phyloP scores from a whole-genome alignment of 139 green algal genomes.

The Chlamydomonas schloesseri region DNA sequence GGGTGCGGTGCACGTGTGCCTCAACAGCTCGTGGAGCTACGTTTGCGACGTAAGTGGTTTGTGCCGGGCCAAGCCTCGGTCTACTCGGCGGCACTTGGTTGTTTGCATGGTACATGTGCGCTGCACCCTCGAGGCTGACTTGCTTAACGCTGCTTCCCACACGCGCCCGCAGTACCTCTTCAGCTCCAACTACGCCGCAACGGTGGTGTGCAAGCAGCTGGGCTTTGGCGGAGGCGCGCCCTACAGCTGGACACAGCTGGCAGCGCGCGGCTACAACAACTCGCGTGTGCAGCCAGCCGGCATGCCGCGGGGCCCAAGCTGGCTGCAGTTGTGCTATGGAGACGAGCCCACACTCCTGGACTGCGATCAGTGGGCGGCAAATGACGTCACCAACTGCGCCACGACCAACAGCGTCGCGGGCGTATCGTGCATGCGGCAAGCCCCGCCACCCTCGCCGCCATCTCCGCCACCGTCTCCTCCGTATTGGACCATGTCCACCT shows the following conservation, averaged over 20 bases:
- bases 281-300: not conserved
- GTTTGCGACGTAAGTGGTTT: not conserved
- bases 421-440: not conserved
- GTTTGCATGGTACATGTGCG: no score
- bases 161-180: no score
- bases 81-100: no score
- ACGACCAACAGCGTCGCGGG: not conserved
- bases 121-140: no score
- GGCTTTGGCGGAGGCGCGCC: no score
- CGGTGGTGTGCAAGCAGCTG: no score
- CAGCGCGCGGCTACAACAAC: not conserved
- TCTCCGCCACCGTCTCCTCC: not conserved
- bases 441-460: not conserved
- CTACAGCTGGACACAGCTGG: not conserved
- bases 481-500: not conserved
- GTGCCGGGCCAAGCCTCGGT: no score
- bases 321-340: not conserved
- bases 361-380: not conserved
- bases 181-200: no score
- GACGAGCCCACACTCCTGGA: not conserved
- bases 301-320: not conserved
- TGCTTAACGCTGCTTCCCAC: no score
- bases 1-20: not conserved
- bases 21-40: not conserved
- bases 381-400: not conserved